Percentiles rank a stretch among this genome's conserved stretches.
These are phyloP conservation scores for Mycena crocata DNA, from an alignment of 768 basidiomycete species.

Conservation along the genomic window DNA sequence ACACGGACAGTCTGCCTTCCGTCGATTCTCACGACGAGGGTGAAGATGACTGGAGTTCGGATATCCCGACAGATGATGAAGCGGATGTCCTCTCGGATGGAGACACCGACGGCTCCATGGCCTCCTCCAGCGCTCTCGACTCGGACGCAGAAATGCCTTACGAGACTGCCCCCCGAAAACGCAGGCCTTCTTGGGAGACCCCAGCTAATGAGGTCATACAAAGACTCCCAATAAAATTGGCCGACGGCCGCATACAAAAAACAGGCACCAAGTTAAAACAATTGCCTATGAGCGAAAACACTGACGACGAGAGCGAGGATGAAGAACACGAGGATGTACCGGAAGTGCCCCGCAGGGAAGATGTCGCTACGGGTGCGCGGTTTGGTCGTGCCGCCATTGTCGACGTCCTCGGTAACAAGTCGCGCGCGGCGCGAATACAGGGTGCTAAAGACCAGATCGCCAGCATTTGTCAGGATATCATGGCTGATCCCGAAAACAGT, in stretches of 20 bases:
- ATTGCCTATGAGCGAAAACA: slow-evolving; percentile 36
- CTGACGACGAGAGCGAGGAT: slow-evolving; percentile 45
- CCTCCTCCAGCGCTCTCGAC: slow-evolving; percentile 44
- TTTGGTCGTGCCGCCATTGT: slow-evolving; percentile 88
- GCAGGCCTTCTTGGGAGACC: slow-evolving; percentile 56
- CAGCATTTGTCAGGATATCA: slow-evolving; percentile 90
- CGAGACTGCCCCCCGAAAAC: slow-evolving; percentile 70
- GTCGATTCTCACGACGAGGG: slow-evolving; percentile 75
- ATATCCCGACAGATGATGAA: slow-evolving; percentile 52
- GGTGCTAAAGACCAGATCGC: slow-evolving; percentile 96
- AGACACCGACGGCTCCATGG: slow-evolving; percentile 22
- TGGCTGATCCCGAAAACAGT: slow-evolving; percentile 94
- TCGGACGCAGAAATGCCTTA: slow-evolving; percentile 83
- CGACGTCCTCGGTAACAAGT: slow-evolving; percentile 74
- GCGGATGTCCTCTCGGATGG: slow-evolving; percentile 35
- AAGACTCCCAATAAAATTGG: slow-evolving; percentile 88
- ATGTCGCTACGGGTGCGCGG: slow-evolving; percentile 85
- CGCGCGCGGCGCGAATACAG: slow-evolving; percentile 74
- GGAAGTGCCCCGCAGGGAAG: slow-evolving; percentile 59
- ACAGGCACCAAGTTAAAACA: slow-evolving; percentile 56
- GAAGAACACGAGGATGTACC: slow-evolving; percentile 50
- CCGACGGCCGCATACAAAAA: slow-evolving; percentile 80
- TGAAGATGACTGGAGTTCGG: slow-evolving; percentile 63
- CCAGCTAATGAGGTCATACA: slow-evolving; percentile 64
- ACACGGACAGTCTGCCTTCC: slow-evolving; percentile 74